Percentiles rank a stretch among this genome's conserved stretches.
Conservation (phyloP, 352 stramenopile species). For the Albugo candida region DNA sequence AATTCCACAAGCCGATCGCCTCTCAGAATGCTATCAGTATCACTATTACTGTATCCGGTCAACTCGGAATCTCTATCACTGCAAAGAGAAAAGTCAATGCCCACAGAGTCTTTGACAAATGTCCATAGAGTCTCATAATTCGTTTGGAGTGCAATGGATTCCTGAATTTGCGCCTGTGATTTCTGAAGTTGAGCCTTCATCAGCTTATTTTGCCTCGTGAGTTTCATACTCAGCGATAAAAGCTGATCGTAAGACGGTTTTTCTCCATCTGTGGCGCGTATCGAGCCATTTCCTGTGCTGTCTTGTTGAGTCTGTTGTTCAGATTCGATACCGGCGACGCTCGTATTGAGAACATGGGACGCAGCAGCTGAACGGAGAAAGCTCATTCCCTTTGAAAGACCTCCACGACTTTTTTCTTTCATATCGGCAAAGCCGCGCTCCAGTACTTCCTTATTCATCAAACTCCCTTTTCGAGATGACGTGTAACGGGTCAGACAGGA, state of each 20-base stretch:
- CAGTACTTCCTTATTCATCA: conserved; percentile 78
- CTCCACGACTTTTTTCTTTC: conserved; percentile 56
- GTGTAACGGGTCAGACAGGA: neutral
- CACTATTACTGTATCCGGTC: no score
- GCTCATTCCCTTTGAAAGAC: conserved; percentile 54
- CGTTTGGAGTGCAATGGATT: conserved; percentile 8
- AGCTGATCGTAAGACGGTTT: conserved; percentile 71
- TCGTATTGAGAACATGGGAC: conserved; percentile 5
- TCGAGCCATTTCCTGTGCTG: neutral
- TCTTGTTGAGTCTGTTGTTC: conserved; percentile 5
- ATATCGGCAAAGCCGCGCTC: conserved; percentile 41
- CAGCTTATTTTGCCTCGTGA: conserved; percentile 75
- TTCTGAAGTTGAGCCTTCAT: conserved; percentile 74
- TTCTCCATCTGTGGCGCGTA: neutral
- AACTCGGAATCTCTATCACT: no score
- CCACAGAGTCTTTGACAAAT: no score
- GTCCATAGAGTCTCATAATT: neutral
- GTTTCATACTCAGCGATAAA: conserved; percentile 70
- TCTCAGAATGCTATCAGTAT: no score
- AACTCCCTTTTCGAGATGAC: neutral
- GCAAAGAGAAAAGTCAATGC: no score
- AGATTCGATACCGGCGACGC: neutral
- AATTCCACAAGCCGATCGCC: no score
- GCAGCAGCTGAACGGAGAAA: conserved; percentile 28
- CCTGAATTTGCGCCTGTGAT: conserved; percentile 26